Base-by-base conservation (phyloP, 352 stramenopile genomes). In the Peronospora belbahrii region DNA sequence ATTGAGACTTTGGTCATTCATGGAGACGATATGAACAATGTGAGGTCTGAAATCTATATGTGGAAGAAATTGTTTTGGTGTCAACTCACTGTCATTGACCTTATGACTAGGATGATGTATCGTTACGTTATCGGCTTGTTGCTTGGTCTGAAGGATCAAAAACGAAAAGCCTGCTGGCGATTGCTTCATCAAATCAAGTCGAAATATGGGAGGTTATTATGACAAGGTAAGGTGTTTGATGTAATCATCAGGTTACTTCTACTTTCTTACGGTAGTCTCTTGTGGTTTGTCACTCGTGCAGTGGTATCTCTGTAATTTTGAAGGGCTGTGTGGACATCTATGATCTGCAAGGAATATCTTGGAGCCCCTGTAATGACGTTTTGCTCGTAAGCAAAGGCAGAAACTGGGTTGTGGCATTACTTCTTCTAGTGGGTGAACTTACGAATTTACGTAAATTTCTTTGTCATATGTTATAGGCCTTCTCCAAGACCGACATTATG, bases 151-250 rank as follows among this genome's bases (percentile, higher is more conserved):
- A 24, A 19, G 62, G 43, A 32, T 36, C 39, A 7, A 30, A 23
- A n/a, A 32, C 48, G 4, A 55, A 42, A 14, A 61, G 41, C 15
- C 24, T 76, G 38, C 36, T 75, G 1, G 65, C 65, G 15, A 59
- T 68, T 35, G 59, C 48, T 37, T 56, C 58, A 3, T 34, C 27
- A 1, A 36, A 14, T 8, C 37, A 36, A 25, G 42, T 73, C 33
- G 62, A 72, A 32, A 52, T 75, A 20, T 72, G 65, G 62, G 59
- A 70, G 32, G 28, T 75, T 25, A 50, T 42, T 27, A 19, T 43
- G 30, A 23, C 55, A 42, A 59, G 56, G 62, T 70, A 52, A 4
- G n/a, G n/a, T 40, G 13, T 39, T 48, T 13, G 15, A 24, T 23
- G 25, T 22, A 23, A 34, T 22, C 20, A n/a, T 9, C 17, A 18